Evolutionary conservation across 768 basidiomycete genomes (phyloP).

Genomic region (Amanita exitialis): DNA sequence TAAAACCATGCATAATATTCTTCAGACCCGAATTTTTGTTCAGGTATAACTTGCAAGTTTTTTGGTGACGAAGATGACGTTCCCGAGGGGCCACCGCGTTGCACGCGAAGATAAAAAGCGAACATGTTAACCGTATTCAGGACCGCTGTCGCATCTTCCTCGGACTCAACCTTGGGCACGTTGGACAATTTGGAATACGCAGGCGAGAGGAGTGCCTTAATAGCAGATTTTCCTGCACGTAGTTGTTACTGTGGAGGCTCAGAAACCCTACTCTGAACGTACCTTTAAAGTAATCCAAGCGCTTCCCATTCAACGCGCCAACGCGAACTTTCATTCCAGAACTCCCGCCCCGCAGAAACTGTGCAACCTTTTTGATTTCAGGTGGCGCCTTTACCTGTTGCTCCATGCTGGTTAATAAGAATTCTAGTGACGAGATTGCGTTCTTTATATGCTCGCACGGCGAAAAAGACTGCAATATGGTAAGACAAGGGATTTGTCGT

Average conservation of each 20-base stretch:
- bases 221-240: constrained; percentile 74
- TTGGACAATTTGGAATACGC: constrained; percentile 86
- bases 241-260: not conserved
- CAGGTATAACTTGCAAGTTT: constrained; percentile 66
- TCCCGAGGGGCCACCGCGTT: constrained; percentile 60
- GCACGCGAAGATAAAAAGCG: constrained; percentile 90
- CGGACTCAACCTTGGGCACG: constrained; percentile 60
- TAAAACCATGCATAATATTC: constrained; percentile 97
- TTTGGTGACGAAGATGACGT: constrained; percentile 70
- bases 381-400: constrained; percentile 74
- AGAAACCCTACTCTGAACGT: not conserved
- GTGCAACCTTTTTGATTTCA: constrained; percentile 72
- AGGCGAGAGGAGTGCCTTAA: constrained; percentile 87
- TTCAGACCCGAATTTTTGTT: constrained; percentile 68
- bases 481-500: not conserved
- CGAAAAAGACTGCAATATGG: not conserved
- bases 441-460: not conserved
- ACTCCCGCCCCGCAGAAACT: constrained; percentile 79
- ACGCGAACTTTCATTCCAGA: constrained; percentile 83
- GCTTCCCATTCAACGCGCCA: constrained; percentile 89
- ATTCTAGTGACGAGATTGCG: not conserved
- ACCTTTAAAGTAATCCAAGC: constrained; percentile 99
- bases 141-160: constrained; percentile 62
- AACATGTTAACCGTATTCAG: constrained; percentile 66
- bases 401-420: constrained; percentile 30